Conservation (phyloP, 148 eudicot species). For the Vaccinium myrtillus region DNA sequence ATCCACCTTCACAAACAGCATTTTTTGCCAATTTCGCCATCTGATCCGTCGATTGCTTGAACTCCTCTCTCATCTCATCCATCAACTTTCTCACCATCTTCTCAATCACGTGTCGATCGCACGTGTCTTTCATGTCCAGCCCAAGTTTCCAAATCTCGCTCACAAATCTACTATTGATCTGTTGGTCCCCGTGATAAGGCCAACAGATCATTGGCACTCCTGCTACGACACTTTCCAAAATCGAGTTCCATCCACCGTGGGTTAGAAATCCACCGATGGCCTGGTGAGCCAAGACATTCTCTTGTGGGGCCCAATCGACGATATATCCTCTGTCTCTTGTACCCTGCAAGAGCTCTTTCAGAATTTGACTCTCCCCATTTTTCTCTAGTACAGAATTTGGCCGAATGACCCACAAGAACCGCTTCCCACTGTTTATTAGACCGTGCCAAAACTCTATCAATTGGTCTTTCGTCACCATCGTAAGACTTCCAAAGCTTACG, state of each 20-base stretch:
- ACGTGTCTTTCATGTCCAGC: background rate
- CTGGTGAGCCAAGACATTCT: slow-evolving; percentile 18
- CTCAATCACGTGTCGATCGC: background rate
- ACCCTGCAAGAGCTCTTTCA: background rate
- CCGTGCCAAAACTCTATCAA: background rate
- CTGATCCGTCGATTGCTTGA: background rate
- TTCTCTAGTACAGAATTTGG: background rate
- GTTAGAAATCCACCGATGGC: slow-evolving; percentile 6
- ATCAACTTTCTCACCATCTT: slow-evolving; percentile 7
- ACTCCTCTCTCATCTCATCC: slow-evolving; percentile 2
- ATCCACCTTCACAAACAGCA: background rate
- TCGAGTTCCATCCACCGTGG: slow-evolving; percentile 4
- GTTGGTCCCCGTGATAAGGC: slow-evolving; percentile 2
- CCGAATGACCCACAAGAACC: slow-evolving; percentile 5
- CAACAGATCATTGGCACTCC: slow-evolving; percentile 15
- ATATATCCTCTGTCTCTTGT: slow-evolving; percentile 5
- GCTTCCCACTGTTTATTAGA: background rate
- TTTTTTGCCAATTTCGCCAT: slow-evolving; percentile 4
- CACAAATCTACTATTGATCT: background rate
- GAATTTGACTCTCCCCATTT: background rate
- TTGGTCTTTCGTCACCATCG: background rate
- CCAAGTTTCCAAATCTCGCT: background rate
- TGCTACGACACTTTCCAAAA: background rate
- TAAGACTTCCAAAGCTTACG: background rate
- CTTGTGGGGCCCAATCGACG: slow-evolving; percentile 44